Conservation (phyloP, 106 monocot species). For the Iris macrosiphon region DNA sequence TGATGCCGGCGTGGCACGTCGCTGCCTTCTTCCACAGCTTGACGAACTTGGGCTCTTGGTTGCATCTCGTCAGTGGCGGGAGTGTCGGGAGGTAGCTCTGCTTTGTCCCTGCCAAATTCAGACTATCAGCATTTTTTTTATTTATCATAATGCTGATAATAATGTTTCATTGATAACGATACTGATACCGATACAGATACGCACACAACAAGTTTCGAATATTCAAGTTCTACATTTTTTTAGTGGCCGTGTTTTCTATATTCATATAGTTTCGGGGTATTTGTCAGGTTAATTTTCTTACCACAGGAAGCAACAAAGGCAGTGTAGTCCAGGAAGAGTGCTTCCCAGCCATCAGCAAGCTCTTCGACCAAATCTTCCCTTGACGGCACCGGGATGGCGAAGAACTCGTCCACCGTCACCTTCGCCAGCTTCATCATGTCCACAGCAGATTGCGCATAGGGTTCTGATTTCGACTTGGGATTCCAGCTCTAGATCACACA, state of each 20-base stretch:
- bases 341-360: conserved; percentile 29
- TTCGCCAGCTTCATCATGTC: conserved; percentile 33
- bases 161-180: no score
- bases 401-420: conserved; percentile 31
- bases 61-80: conserved; percentile 47
- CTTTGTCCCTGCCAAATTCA: conserved; percentile 29
- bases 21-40: conserved; percentile 30
- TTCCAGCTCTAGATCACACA: conserved; percentile 22
- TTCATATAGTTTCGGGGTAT: neutral
- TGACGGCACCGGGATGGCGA: conserved; percentile 12
- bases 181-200: no score
- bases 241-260: no score
- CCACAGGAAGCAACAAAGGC: conserved; percentile 27
- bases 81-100: conserved; percentile 32
- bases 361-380: conserved; percentile 19
- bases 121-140: neutral
- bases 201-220: no score
- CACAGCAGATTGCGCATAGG: conserved; percentile 24
- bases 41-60: conserved; percentile 38
- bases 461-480: conserved; percentile 31
- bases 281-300: neutral
- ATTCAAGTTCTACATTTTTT: no score
- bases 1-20: conserved; percentile 15
- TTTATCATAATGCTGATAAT: no score
- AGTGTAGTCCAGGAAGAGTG: conserved; percentile 28